These are phyloP conservation scores for Saccharata proteae DNA, from an alignment of 2,329 filamentous ascomycete genomes.

Conservation along the genomic window DNA sequence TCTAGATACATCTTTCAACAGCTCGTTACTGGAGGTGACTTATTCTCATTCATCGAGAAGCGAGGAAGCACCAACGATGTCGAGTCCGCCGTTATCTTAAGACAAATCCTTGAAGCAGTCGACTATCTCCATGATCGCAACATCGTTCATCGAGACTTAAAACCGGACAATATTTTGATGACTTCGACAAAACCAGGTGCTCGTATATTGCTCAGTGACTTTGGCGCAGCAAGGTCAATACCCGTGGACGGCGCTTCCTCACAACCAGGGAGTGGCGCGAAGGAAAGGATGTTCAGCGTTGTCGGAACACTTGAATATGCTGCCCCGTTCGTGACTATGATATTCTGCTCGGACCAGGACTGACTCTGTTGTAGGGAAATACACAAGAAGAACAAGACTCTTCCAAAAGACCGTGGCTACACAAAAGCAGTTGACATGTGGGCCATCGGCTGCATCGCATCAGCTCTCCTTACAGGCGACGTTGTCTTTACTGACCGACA, in stretches of 20 bases:
- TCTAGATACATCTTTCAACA: slow-evolving; percentile 49
- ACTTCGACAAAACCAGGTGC: slow-evolving; percentile 38
- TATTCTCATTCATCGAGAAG: slow-evolving; percentile 46
- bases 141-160: slow-evolving; percentile 51
- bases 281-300: slow-evolving; percentile 38
- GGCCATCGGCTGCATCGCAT: slow-evolving; percentile 46
- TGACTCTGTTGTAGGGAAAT: slow-evolving; percentile 20
- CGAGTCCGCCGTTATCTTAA: slow-evolving; percentile 41
- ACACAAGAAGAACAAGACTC: slow-evolving; percentile 18
- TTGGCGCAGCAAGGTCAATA: slow-evolving; percentile 41
- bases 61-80: slow-evolving; percentile 37
- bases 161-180: slow-evolving; percentile 52
- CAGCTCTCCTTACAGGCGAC: slow-evolving; percentile 39
- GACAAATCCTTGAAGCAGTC: slow-evolving; percentile 45
- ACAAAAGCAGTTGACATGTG: slow-evolving; percentile 47
- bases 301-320: slow-evolving; percentile 46
- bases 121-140: slow-evolving; percentile 43
- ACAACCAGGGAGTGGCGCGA: slow-evolving; percentile 7
- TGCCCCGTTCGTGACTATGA: slow-evolving; percentile 40
- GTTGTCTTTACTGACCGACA: slow-evolving; percentile 32
- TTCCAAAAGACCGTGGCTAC: slow-evolving; percentile 36
- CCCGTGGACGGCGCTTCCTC: slow-evolving; percentile 9
- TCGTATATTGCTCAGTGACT: slow-evolving; percentile 48
- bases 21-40: slow-evolving; percentile 46
- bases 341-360: background rate